Evolutionary conservation across 2,329 filamentous ascomycete species (phyloP), one percentile per base, ranked within the genome.

Genomic region (Cladophialophora psammophila): DNA sequence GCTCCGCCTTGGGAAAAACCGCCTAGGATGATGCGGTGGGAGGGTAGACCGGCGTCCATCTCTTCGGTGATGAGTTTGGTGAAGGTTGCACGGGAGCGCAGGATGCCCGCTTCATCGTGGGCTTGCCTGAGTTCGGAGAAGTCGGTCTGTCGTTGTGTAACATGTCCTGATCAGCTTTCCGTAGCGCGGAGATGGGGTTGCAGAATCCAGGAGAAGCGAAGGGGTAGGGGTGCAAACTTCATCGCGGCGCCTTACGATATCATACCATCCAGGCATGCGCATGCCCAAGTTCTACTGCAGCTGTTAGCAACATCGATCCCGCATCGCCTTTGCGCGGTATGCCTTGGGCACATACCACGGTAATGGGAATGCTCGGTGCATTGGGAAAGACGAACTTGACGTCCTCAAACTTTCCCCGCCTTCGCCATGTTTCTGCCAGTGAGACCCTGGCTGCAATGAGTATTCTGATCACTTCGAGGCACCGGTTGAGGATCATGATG

Each of bases 371-470:
- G 42, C 80, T 81, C 5, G 94, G 93, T 34, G 95, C 95, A 81
- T 97, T 92, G 15, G 95, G 95, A 78, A 99, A 90, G 76, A 99
- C 88, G 79, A 98, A 98, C 76, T 94, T 91, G 77, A 97, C 92
- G 80, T 97, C 91, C 65, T 93, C 88, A 71, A 98, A 92, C 75
- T 90, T 90, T 78, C 88, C 87, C 60, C 91, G 87, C 38, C 90
- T 86, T 63, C 93, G 89, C 90, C 91, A 97, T 79, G 94, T 93
- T 82, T 96, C 90, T 36, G 95, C 93, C 20, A 95, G 87, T 65
- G 88, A 88, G 53, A 91, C 86, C 88, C 88, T 85, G 58, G 18
- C 13, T n/a, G 7, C 10, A 6, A 36, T 58, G 45, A 58, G 59
- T 48, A n/a, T n/a, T 5, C 32, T 20, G 15, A 40, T 31, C 31